Evolutionary conservation across 805 yeast genomes (phyloP).

Genomic region (Sporopachydermia lactativora): DNA sequence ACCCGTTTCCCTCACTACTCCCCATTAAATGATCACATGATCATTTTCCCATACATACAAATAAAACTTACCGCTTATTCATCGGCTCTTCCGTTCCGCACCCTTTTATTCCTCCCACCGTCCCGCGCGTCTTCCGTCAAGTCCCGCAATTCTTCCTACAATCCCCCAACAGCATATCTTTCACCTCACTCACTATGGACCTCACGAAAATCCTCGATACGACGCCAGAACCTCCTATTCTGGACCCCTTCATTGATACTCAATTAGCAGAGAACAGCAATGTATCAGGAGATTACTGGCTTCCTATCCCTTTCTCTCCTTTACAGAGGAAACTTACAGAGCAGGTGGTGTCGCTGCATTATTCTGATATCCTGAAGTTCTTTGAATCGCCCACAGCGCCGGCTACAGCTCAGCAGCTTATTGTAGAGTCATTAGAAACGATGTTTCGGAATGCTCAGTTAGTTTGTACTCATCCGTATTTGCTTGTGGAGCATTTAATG

Average conservation of each 20-base stretch:
- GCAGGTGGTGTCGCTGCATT: conserved; percentile 83
- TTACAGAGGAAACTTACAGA: conserved; percentile 83
- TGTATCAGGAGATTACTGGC: conserved; percentile 45
- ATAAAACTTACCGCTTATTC: no score
- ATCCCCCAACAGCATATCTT: no score
- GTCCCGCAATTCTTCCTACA: no score
- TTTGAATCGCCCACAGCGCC: conserved; percentile 43
- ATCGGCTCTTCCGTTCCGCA: no score
- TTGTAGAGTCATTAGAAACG: conserved; percentile 60
- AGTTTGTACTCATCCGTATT: conserved; percentile 81
- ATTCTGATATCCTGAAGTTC: conserved; percentile 77
- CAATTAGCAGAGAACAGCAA: conserved; percentile 16
- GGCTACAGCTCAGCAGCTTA: conserved; percentile 35
- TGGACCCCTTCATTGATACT: conserved; percentile 36
- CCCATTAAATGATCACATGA: no score
- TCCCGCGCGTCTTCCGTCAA: no score
- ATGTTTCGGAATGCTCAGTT: conserved; percentile 63
- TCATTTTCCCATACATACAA: no score
- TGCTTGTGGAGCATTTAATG: conserved; percentile 70
- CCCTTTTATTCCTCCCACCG: no score
- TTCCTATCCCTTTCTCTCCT: conserved; percentile 74
- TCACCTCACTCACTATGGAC: conserved; percentile 45
- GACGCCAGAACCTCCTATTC: conserved; percentile 72
- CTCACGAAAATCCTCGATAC: conserved; percentile 62
- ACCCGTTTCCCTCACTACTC: no score